Evolutionary conservation across 2,329 filamentous ascomycete genomes (phyloP).

Genomic region (Annulohypoxylon truncatum): DNA sequence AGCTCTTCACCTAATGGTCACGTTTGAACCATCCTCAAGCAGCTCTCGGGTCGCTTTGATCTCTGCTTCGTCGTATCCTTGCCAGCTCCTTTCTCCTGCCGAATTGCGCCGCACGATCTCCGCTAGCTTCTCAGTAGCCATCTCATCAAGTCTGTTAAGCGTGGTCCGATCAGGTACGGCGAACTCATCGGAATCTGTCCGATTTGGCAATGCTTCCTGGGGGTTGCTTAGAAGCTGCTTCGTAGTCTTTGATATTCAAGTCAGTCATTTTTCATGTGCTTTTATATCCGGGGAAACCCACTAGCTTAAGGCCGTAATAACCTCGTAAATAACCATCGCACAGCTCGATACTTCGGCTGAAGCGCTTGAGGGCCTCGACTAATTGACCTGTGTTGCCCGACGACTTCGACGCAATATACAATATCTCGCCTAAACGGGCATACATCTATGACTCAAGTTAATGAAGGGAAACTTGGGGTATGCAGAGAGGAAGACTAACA

Average conservation of each 20-base stretch:
- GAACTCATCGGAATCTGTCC: constrained; percentile 62
- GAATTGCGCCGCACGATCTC: constrained; percentile 78
- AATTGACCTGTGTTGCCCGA: constrained; percentile 65
- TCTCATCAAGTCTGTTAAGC: constrained; percentile 75
- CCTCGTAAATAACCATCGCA: constrained; percentile 93
- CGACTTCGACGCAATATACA: constrained; percentile 74
- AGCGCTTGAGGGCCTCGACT: constrained; percentile 82
- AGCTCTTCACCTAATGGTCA: constrained; percentile 58
- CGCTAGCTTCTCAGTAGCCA: constrained; percentile 78
- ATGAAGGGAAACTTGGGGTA: constrained; percentile 5
- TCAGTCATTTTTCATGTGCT: constrained; percentile 34
- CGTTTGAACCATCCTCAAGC: constrained; percentile 64
- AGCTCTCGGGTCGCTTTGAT: constrained; percentile 77
- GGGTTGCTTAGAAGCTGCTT: constrained; percentile 61
- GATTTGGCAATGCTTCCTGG: constrained; percentile 58
- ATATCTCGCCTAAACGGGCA: constrained; percentile 84
- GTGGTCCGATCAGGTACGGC: constrained; percentile 67
- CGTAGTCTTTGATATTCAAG: constrained; percentile 57
- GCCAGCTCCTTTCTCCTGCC: constrained; percentile 73
- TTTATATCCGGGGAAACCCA: constrained; percentile 55
- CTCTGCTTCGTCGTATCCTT: constrained; percentile 78
- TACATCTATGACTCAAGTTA: constrained; percentile 71
- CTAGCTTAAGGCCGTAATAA: constrained; percentile 89
- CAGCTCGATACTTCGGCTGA: constrained; percentile 90
- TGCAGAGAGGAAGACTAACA: constrained; percentile 63